Base-by-base conservation (phyloP, 768 basidiomycete species). In the Chiua virens region DNA sequence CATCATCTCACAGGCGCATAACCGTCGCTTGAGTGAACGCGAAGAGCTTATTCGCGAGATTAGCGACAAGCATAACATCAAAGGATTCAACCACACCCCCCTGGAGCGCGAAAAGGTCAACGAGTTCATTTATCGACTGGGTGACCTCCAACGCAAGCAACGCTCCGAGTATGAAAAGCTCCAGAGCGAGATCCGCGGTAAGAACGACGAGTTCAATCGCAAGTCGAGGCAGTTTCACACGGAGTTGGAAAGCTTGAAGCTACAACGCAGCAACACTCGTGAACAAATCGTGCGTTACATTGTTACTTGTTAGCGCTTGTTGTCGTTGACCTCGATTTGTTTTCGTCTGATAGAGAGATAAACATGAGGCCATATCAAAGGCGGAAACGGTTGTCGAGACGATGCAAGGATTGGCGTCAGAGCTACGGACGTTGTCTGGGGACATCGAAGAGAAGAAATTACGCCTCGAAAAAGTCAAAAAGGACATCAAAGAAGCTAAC, bases 31-130 rank as follows among this genome's bases (percentile, higher is more conserved):
- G 35, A 59, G 65, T 3, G 83, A 85, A 5, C 83, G 95, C 27
- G 93, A 95, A 65, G 75, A 77, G 14, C 72, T 86, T 21, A 85
- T 98, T 49, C 82, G 80, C 13, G 81, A 85, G 42, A 80, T 92
- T 15, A 79, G 83, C 44, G 73, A 81, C 32, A 82, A 82, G 56
- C 75, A 88, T 58, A 76, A 79, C 9, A 85, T 98, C 58, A 82
- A 83, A 44, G 92, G 90, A 0, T 93, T 82, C 63, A 82, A 81
- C 46, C 76, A 82, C 43, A 77, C 83, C 0, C 85, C 86, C 2
- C 75, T 94, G 32, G 86, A 86, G 44, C 78, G 83, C 36, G 80
- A 82, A 36, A 81, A 92, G 64, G 77, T 93, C 18, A 66, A 78
- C 25, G 87, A 92, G 40, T 95, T 97, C 65, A 74, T 84, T 22